Percentiles rank a stretch among this genome's conserved stretches.
phyloP scores from a whole-genome alignment of 345 rosid species.

The Fremontodendron californicum region DNA sequence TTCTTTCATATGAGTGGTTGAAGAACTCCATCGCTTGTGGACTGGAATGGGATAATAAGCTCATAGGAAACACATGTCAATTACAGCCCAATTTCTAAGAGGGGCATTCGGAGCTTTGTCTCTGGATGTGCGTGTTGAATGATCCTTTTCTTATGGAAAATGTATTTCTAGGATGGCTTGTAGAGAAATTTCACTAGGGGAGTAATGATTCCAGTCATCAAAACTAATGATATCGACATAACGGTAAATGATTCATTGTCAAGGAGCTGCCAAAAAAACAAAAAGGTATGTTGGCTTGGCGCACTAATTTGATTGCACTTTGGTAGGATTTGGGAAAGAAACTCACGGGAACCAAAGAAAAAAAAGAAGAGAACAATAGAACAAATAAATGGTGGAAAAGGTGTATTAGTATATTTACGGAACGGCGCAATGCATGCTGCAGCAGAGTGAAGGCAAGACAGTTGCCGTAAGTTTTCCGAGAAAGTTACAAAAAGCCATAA shows the following conservation, averaged over 20 bases:
- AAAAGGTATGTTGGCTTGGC: too few species aligned
- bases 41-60: constrained; percentile 81
- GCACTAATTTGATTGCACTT: not conserved
- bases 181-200: constrained; percentile 58
- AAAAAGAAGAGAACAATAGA: not conserved
- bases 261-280: constrained; percentile 43
- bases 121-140: constrained; percentile 59
- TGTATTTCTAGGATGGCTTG: constrained; percentile 52
- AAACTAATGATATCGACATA: constrained; percentile 64
- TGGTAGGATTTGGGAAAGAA: not conserved
- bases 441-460: constrained; percentile 37
- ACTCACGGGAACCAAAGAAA: too few species aligned
- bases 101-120: constrained; percentile 53
- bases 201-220: constrained; percentile 64
- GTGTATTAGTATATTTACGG: constrained; percentile 30
- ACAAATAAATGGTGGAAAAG: not conserved
- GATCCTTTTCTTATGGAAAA: constrained; percentile 58
- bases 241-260: constrained; percentile 65
- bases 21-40: constrained; percentile 78
- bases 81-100: not conserved
- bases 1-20: constrained; percentile 79
- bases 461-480: constrained; percentile 66
- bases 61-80: not conserved
- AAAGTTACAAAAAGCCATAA: constrained; percentile 36
- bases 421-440: constrained; percentile 64